Evolutionary conservation across 2,329 filamentous ascomycete genomes (phyloP), one percentile per base, ranked within the genome.

Genomic region (Rutstroemia sp.): DNA sequence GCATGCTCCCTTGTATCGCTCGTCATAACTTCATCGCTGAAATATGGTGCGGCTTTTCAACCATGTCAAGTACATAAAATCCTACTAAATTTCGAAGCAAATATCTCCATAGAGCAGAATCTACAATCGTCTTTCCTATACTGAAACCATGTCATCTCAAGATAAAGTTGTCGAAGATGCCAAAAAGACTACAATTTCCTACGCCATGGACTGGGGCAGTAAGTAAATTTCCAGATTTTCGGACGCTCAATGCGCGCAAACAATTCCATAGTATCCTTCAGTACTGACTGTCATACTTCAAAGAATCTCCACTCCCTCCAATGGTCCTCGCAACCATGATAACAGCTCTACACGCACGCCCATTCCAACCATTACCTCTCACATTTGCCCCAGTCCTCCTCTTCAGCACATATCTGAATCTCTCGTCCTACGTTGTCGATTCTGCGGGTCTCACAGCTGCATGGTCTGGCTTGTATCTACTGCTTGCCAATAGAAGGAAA

Each of bases 241-340:
- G 14, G 7, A 47, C 9, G n/a, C 14, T 38, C 46, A 9, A 41
- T 34, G 4, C 23, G 3, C 27, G 9, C 12, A 42, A 23, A 37
- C 3, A 8, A 18, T 16, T 8, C 38, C 3, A 14, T 27, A 12
- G 4, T 38, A n/a, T 34, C 27, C 41, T n/a, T 30, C 27, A 10
- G 7, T 5, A 14, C 6, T 47, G 30, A 44, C 18, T 12, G 38
- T 18, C 14, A 5, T 34, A 18, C 41, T 12, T 18, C 27, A 54
- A 44, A 54, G 84, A 84, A 71, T 82, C 79, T 58, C 77, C 84
- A 8, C 77, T 88, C 34, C 82, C 85, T 2, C 80, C 85, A 23
- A 83, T 80, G 10, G 70, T 85, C 12, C 78, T 86, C 45, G 85
- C 85, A 57, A 85, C 83, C 8, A 74, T 88, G 45, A 79, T 87